phyloP scores from a whole-genome alignment of 208 protist genomes.

The Naegleria gruberi region DNA sequence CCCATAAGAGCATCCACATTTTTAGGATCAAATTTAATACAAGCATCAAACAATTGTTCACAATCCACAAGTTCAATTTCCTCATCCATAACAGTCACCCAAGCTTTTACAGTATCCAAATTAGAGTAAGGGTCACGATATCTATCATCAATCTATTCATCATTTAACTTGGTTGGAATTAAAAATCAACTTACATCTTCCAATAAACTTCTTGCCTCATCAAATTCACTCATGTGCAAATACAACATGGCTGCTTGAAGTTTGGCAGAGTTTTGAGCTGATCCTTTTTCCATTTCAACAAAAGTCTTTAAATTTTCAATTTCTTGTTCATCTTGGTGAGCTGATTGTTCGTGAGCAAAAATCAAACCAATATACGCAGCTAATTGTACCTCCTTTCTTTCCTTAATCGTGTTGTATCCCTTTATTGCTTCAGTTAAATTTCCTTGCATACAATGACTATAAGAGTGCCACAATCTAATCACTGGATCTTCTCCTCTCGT shows the following conservation, averaged over 20 bases:
- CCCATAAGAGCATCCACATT: conserved; percentile 33
- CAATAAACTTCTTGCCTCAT: neutral
- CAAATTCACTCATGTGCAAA: neutral
- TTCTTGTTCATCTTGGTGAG: neutral
- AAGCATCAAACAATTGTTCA: neutral
- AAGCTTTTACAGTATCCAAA: neutral
- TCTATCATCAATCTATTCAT: neutral
- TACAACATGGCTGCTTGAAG: neutral
- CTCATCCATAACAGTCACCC: neutral
- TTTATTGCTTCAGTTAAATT: conserved; percentile 62
- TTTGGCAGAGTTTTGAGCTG: neutral
- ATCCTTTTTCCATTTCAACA: neutral
- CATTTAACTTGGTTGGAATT: neutral
- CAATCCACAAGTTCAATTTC: neutral
- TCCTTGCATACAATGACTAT: conserved; percentile 63
- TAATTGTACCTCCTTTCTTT: conserved; percentile 50
- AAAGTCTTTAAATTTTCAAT: neutral
- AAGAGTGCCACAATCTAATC: conserved; percentile 66
- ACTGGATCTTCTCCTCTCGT: conserved; percentile 50
- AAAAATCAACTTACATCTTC: neutral
- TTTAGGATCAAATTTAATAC: neutral
- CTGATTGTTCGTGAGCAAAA: conserved; percentile 47
- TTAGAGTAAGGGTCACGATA: neutral
- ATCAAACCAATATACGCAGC: conserved; percentile 61
- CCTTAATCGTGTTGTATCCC: conserved; percentile 64